phyloP scores from a whole-genome alignment of 805 yeast species.

The Candida tallmaniae region DNA sequence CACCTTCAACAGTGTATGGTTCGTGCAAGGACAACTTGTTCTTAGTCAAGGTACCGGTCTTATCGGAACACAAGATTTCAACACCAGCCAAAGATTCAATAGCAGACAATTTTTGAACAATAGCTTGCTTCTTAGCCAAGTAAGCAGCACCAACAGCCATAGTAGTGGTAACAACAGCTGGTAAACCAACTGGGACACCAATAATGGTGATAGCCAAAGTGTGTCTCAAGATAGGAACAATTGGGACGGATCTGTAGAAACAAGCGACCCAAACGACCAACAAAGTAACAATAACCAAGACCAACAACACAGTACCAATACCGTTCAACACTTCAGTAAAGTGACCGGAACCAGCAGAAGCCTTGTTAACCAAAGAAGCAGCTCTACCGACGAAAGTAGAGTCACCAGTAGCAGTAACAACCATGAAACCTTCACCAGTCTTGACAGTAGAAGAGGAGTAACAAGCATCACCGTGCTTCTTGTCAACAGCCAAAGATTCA shows the following conservation, averaged over 20 bases:
- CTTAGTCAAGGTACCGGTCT: slow-evolving; percentile 97
- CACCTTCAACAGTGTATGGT: slow-evolving; percentile 98
- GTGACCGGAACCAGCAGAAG: slow-evolving; percentile 90
- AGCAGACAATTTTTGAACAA: slow-evolving; percentile 94
- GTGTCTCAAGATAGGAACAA: slow-evolving; percentile 86
- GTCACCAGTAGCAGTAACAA: slow-evolving; percentile 94
- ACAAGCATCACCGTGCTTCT: slow-evolving; percentile 79
- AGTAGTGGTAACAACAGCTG: slow-evolving; percentile 97
- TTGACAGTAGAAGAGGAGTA: slow-evolving; percentile 93
- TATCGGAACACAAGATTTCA: slow-evolving; percentile 95
- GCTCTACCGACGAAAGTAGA: slow-evolving; percentile 95
- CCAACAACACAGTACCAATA: slow-evolving; percentile 89
- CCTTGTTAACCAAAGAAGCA: slow-evolving; percentile 93
- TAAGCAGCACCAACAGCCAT: slow-evolving; percentile 99
- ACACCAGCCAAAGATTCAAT: slow-evolving; percentile 97
- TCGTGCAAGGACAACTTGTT: slow-evolving; percentile 93
- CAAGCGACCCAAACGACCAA: slow-evolving; percentile 88
- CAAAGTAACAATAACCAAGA: slow-evolving; percentile 81
- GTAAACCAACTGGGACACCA: slow-evolving; percentile 98
- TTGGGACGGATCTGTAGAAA: slow-evolving; percentile 87
- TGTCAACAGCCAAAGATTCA: slow-evolving; percentile 94
- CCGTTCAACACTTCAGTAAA: slow-evolving; percentile 97
- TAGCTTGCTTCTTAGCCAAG: slow-evolving; percentile 95
- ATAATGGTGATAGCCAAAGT: slow-evolving; percentile 93
- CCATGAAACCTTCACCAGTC: slow-evolving; percentile 93